Conservation (phyloP, 225 moss, liverwort and hornwort species). For the Pseudoscleropodium purum region DNA sequence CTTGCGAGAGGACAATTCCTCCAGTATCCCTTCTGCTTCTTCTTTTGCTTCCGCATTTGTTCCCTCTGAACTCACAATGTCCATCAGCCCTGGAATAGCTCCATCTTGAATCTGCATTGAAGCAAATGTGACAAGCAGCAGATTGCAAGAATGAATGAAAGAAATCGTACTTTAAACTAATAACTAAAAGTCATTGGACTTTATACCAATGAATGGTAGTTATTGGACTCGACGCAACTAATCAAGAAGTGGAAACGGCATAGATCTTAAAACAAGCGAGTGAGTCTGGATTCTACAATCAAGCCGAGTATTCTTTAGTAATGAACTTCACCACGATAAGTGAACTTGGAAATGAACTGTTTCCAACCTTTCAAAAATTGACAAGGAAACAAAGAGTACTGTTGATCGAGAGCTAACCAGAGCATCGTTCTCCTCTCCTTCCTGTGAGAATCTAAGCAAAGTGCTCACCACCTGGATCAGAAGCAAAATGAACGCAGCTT, state of each 20-base stretch:
- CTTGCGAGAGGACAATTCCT: slow-evolving; percentile 65
- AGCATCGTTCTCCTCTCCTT: slow-evolving; percentile 48
- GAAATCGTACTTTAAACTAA: neutral
- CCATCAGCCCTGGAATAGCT: slow-evolving; percentile 70
- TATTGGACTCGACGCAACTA: neutral
- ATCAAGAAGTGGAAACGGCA: neutral
- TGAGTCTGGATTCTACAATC: neutral
- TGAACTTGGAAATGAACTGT: neutral
- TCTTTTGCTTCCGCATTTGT: slow-evolving; percentile 65
- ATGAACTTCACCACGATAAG: neutral
- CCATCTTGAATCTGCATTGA: slow-evolving; percentile 48
- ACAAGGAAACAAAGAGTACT: neutral
- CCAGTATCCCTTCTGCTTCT: slow-evolving; percentile 82
- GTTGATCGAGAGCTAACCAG: slow-evolving; percentile 31
- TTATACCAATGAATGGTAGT: neutral
- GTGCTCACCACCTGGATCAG: slow-evolving; percentile 65
- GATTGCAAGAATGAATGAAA: neutral
- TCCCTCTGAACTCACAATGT: slow-evolving; percentile 59
- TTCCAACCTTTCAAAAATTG: neutral
- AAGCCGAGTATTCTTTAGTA: neutral
- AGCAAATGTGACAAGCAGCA: neutral
- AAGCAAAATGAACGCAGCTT: neutral
- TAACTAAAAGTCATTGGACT: neutral
- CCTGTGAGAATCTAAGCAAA: slow-evolving; percentile 56
- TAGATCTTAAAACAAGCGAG: neutral